phyloP scores from a whole-genome alignment of 2,329 filamentous ascomycete species.

The Verticillium klebahnii region DNA sequence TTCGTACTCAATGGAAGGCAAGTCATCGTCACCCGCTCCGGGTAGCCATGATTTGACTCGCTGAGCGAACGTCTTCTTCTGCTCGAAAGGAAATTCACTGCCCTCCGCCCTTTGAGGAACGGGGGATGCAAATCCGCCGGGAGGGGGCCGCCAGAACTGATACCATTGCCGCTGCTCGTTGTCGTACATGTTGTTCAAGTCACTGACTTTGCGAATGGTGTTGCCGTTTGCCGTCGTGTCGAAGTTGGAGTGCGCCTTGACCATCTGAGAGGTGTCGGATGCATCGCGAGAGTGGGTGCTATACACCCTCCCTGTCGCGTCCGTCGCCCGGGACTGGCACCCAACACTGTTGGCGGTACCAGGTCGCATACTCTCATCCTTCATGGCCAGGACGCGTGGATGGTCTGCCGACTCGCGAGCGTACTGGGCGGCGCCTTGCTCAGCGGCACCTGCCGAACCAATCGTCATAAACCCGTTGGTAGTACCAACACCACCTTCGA shows the following conservation, averaged over 20 bases:
- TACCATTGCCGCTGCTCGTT: conserved; percentile 48
- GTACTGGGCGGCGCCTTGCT: neutral
- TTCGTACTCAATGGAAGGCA: conserved; percentile 49
- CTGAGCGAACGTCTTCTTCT: conserved; percentile 43
- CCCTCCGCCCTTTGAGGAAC: conserved; percentile 52
- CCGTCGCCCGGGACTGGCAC: conserved; percentile 6
- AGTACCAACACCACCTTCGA: conserved; percentile 48
- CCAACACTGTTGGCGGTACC: conserved; percentile 2
- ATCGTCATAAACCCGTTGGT: conserved; percentile 48
- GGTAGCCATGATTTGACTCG: conserved; percentile 45
- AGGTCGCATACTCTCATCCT: conserved; percentile 23
- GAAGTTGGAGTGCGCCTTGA: conserved; percentile 16
- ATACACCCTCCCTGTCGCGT: conserved; percentile 25
- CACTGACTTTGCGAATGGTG: conserved; percentile 45
- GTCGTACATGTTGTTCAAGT: conserved; percentile 44
- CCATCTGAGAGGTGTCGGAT: conserved; percentile 21
- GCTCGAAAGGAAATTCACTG: conserved; percentile 34
- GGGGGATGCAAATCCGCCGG: conserved; percentile 57
- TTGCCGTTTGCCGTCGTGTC: conserved; percentile 35
- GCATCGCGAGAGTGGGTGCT: conserved; percentile 29
- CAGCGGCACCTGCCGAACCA: conserved; percentile 13
- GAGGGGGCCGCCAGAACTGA: conserved; percentile 61
- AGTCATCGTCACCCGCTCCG: conserved; percentile 38
- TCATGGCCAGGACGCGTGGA: conserved; percentile 22
- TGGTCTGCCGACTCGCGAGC: conserved; percentile 7